phyloP scores from a whole-genome alignment of 345 rosid genomes.

The Arabidopsis thaliana region TAIR10.1 NC_003074.8:2358001-2358500 shows the following conservation, averaged over 20 bases:
- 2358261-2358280: neutral
- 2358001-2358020: neutral
- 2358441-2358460: conserved; percentile 71
- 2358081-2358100: neutral
- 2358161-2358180: conserved; percentile 23
- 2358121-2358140: neutral
- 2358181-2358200: conserved; percentile 24
- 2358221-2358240: neutral
- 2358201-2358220: neutral
- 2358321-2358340: conserved; percentile 51
- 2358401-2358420: conserved; percentile 59
- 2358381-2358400: conserved; percentile 79
- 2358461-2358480: conserved; percentile 20
- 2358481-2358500: neutral
- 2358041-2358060: neutral
- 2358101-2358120: neutral
- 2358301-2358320: neutral
- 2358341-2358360: conserved; percentile 83
- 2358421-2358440: conserved; percentile 87
- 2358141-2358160: neutral
- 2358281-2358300: conserved; percentile 12
- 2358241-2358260: conserved; percentile 7
- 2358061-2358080: neutral
- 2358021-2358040: neutral
- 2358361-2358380: conserved; percentile 85